A percentile compares a stretch with the other conserved stretches of the same genome.
phyloP scores from a whole-genome alignment of 2,329 filamentous ascomycete genomes.

The Metarhizium anisopliae region DNA sequence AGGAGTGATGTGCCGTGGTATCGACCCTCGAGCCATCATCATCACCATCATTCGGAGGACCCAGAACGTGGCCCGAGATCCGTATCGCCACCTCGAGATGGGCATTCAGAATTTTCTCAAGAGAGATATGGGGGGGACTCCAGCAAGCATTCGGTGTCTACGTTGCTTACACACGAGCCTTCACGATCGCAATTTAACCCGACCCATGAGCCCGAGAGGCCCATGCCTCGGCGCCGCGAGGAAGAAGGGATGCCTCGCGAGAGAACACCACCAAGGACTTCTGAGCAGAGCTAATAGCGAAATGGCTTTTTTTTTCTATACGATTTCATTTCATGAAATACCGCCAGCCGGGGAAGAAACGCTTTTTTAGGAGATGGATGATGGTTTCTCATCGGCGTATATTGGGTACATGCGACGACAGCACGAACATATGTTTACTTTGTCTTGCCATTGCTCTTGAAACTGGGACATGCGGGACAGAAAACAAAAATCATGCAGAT shows the following conservation, averaged over 20 bases:
- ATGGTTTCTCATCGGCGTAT: not conserved
- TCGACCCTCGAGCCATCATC: slow-evolving; percentile 15
- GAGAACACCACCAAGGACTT: slow-evolving; percentile 5
- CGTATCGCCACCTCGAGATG: slow-evolving; percentile 10
- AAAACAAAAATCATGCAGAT: not conserved
- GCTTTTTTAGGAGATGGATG: not conserved
- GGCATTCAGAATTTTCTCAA: slow-evolving; percentile 10
- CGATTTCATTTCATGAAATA: not conserved
- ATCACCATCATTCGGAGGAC: slow-evolving; percentile 11
- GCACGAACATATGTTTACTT: not conserved
- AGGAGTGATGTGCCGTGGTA: slow-evolving; percentile 29
- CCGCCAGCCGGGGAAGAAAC: not conserved
- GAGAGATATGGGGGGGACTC: slow-evolving; percentile 20
- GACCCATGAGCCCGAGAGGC: not conserved
- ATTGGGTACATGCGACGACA: not conserved
- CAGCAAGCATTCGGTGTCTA: slow-evolving; percentile 25
- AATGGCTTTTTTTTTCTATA: not conserved
- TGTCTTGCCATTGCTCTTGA: not conserved
- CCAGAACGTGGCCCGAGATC: slow-evolving; percentile 11
- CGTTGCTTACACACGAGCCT: slow-evolving; percentile 18
- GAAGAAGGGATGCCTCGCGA: slow-evolving; percentile 6
- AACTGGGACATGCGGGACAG: not conserved
- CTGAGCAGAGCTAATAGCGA: not conserved
- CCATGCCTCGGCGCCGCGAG: slow-evolving; percentile 5
- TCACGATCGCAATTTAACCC: slow-evolving; percentile 4